Evolutionary conservation across 441 rosid genomes (phyloP), one percentile per base, ranked within the genome.

Genomic region (Euphorbia neoarborescens): DNA sequence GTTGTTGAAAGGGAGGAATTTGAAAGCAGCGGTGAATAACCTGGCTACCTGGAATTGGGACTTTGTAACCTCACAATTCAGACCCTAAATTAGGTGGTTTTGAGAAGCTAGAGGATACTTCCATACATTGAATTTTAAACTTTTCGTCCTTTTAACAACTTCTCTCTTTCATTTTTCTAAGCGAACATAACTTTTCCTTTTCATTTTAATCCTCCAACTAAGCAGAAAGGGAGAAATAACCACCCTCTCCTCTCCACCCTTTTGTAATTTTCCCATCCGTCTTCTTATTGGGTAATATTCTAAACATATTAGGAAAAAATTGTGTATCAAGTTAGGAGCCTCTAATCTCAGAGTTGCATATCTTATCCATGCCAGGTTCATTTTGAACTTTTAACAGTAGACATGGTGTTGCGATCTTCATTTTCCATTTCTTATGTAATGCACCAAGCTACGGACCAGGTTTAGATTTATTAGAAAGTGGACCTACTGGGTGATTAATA

Each of bases 241-340:
- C 22, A 37, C 6, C 20, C 60, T 20, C 1, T 11, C 46, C 14
- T 50, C 10, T 27, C 58, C 38, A 5, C 56, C 40, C 58, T 48
- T 48, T 11, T 35, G 27, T 62, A 11, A n/a, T 19, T 35, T 4
- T 32, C 34, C 34, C 34, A 32, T 32, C 34, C 34, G 4, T 32
- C 34, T 2, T 32, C 34, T 32, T 57, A 9, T 13, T 62, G 1
- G 10, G 3, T 66, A 11, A 53, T 20, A 7, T 37, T 12, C 17
- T 25, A 68, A 68, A 37, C 22, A 68, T 56, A 24, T 56, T 35
- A 68, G 71, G 35, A 68, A 54, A 54, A 54, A 34, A 53, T 53
- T 8, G n/a, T 20, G 34, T 5, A 32, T n/a, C 70, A 67, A 67
- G 22, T 4, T 35, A 14, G 61, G 34, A 51, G 48, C 30, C 5